Percentiles rank a stretch among this genome's conserved stretches.
Evolutionary conservation across 2,329 filamentous ascomycete species (phyloP).

Genomic region (Neocucurbitaria cava): DNA sequence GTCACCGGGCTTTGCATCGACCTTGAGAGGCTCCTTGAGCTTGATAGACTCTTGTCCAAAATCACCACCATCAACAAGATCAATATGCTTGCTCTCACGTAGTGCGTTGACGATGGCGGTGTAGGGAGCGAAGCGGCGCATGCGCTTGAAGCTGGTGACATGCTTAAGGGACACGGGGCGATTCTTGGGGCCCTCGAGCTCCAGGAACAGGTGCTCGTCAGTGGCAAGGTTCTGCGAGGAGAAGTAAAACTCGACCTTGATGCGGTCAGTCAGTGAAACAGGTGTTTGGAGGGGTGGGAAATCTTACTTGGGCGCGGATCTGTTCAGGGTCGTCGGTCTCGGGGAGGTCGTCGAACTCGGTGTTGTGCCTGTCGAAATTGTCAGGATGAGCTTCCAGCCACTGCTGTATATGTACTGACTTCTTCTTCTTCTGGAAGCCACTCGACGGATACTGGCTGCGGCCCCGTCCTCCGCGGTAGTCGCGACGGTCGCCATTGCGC

Average conservation of each 20-base stretch:
- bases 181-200: constrained; percentile 80
- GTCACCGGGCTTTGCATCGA: constrained; percentile 42
- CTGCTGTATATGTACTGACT: constrained; percentile 6
- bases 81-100: constrained; percentile 75
- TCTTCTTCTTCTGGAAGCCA: constrained; percentile 26
- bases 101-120: constrained; percentile 82
- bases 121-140: constrained; percentile 92
- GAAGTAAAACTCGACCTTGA: constrained; percentile 93
- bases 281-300: neutral
- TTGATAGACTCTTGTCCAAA: constrained; percentile 61
- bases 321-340: constrained; percentile 78
- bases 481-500: constrained; percentile 10
- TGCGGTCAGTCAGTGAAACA: constrained; percentile 22
- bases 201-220: constrained; percentile 85
- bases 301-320: constrained; percentile 80
- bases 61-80: constrained; percentile 75
- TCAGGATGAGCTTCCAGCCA: constrained; percentile 5
- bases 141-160: constrained; percentile 90
- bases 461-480: constrained; percentile 19
- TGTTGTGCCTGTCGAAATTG: constrained; percentile 25
- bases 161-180: constrained; percentile 79
- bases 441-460: constrained; percentile 23
- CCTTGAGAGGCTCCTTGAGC: constrained; percentile 72
- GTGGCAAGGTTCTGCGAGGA: constrained; percentile 86
- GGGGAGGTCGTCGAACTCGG: constrained; percentile 58